phyloP scores from a whole-genome alignment of 192 early-diverging fungal species.

The Backusella sp. region DNA sequence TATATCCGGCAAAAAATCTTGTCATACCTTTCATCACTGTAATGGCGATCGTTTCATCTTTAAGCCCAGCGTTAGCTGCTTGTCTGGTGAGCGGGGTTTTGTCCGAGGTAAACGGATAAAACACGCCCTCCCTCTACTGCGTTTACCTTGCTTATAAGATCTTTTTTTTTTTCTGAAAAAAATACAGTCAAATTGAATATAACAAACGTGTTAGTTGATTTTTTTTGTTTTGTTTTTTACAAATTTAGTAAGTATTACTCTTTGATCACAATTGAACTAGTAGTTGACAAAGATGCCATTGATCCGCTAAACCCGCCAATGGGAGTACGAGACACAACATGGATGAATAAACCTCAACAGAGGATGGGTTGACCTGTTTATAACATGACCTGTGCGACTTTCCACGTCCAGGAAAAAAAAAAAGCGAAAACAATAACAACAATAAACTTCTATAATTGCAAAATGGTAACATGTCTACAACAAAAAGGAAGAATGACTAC shows the following conservation, averaged over 20 bases:
- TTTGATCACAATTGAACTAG: conserved; percentile 83
- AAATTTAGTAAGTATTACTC: conserved; percentile 37
- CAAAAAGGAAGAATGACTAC: too few relatives aligned
- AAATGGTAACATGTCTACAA: neutral
- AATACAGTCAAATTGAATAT: neutral
- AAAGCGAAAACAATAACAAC: neutral
- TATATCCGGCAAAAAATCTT: neutral
- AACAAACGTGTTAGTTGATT: neutral
- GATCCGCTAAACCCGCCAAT: conserved; percentile 90
- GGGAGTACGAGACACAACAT: conserved; percentile 85
- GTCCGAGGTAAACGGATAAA: conserved; percentile 74
- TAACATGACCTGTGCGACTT: neutral
- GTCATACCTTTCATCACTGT: conserved; percentile 66
- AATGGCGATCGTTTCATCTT: conserved; percentile 60
- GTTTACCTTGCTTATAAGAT: neutral
- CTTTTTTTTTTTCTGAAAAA: too few relatives aligned
- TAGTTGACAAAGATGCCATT: conserved; percentile 78
- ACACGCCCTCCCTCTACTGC: conserved; percentile 71
- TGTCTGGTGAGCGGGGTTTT: conserved; percentile 83
- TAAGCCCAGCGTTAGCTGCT: conserved; percentile 71
- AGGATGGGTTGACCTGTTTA: neutral
- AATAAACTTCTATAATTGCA: neutral
- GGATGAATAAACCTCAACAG: conserved; percentile 77
- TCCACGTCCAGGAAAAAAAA: conserved; percentile 6
- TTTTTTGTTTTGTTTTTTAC: neutral